A percentile compares a stretch with the other conserved stretches of the same genome.
phyloP scores from a whole-genome alignment of 441 rosid genomes.

The Eruca vesicaria region DNA sequence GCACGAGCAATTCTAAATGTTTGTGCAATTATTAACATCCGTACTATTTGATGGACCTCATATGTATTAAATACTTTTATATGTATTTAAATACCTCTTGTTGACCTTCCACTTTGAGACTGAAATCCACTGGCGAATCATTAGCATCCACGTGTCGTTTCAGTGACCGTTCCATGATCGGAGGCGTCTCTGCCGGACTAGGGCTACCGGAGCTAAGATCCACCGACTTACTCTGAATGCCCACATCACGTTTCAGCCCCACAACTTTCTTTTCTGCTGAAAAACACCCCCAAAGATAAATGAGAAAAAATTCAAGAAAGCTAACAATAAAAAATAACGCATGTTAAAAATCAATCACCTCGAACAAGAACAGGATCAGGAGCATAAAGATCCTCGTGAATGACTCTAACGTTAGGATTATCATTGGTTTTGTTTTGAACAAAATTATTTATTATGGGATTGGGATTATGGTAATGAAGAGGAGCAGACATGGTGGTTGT shows the following conservation, averaged over 20 bases:
- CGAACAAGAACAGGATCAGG: slow-evolving; percentile 39
- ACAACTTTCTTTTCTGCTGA: slow-evolving; percentile 51
- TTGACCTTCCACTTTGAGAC: slow-evolving; percentile 42
- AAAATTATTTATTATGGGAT: slow-evolving; percentile 9
- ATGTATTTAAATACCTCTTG: slow-evolving; percentile 48
- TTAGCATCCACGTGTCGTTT: slow-evolving; percentile 50
- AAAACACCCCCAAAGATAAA: neutral
- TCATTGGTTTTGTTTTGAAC: slow-evolving; percentile 36
- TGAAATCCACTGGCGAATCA: slow-evolving; percentile 45
- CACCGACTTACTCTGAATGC: slow-evolving; percentile 77
- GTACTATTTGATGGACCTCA: slow-evolving; percentile 20
- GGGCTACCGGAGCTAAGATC: slow-evolving; percentile 62
- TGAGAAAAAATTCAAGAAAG: neutral
- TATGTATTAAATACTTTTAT: too few relatives aligned
- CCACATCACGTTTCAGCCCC: slow-evolving; percentile 69
- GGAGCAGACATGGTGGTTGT: slow-evolving; percentile 81
- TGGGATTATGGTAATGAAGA: slow-evolving; percentile 47
- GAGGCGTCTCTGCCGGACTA: slow-evolving; percentile 77
- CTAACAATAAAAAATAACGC: neutral
- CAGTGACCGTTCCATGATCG: slow-evolving; percentile 55
- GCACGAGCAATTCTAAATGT: slow-evolving; percentile 31
- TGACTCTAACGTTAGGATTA: slow-evolving; percentile 30
- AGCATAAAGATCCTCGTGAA: slow-evolving; percentile 41
- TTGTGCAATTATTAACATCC: slow-evolving; percentile 22
- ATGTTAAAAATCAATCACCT: slow-evolving; percentile 37